Percentiles rank a stretch among this genome's conserved stretches.
Evolutionary conservation across 2,329 filamentous ascomycete genomes (phyloP).

Genomic region (Aspergillus puulaauensis): DNA sequence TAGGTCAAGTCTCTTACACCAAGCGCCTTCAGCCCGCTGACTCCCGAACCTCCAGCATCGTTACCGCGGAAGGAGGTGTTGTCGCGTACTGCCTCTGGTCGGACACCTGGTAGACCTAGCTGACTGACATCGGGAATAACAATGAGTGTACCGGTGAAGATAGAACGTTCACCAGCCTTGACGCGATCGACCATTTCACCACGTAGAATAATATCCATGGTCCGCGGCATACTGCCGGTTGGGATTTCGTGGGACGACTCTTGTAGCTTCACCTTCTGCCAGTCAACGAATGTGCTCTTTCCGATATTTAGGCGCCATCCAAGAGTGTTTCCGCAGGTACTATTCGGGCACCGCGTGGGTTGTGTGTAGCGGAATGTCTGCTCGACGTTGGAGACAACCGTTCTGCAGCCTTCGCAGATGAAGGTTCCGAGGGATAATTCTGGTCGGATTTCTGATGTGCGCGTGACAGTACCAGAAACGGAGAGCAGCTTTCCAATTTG

Average conservation of each 20-base stretch:
- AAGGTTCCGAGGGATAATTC: constrained; percentile 93
- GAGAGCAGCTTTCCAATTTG: constrained; percentile 93
- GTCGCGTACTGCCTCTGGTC: constrained; percentile 81
- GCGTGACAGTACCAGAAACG: constrained; percentile 93
- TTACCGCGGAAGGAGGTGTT: constrained; percentile 72
- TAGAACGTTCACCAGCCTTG: constrained; percentile 96
- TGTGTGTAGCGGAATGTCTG: constrained; percentile 98
- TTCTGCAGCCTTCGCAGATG: constrained; percentile 82
- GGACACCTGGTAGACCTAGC: constrained; percentile 81
- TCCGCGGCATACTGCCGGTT: constrained; percentile 96
- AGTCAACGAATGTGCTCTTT: constrained; percentile 97
- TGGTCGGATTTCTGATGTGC: constrained; percentile 94
- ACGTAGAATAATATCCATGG: constrained; percentile 93
- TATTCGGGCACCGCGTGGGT: constrained; percentile 90
- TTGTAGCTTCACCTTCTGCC: constrained; percentile 97
- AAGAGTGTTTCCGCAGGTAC: constrained; percentile 79
- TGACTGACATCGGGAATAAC: constrained; percentile 97
- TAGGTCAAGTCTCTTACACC: constrained; percentile 96
- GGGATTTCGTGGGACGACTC: constrained; percentile 98
- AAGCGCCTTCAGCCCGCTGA: constrained; percentile 84
- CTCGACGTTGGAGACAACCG: constrained; percentile 84
- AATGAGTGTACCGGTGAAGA: constrained; percentile 94
- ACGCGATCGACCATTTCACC: constrained; percentile 97
- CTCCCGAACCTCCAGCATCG: constrained; percentile 79
- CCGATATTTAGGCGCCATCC: constrained; percentile 98